phyloP scores from a whole-genome alignment of 352 stramenopile species.

The Phytophthora agathidicida region DNA sequence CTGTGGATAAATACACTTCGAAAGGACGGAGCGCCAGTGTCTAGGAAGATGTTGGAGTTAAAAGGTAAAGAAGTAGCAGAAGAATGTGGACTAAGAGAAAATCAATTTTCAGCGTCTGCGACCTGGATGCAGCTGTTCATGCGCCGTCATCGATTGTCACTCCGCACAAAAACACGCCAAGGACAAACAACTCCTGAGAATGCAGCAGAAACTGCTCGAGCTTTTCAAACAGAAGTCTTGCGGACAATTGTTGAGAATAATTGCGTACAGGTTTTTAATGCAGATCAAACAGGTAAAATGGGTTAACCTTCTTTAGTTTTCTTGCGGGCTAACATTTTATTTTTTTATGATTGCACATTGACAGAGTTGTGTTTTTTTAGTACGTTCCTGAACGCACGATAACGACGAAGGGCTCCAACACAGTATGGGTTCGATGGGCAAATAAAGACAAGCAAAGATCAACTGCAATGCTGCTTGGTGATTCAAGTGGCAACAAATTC shows the following conservation, averaged over 20 bases:
- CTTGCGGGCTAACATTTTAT: not conserved
- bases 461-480: not conserved
- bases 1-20: not conserved
- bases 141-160: conserved; percentile 7
- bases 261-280: conserved; percentile 10
- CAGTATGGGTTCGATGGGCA: conserved; percentile 3
- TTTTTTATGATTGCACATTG: not conserved
- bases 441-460: conserved; percentile 6
- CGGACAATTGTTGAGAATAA: conserved; percentile 11
- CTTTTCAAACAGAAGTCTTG: not conserved
- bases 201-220: not conserved
- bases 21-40: not conserved
- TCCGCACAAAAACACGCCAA: conserved; percentile 8
- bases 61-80: not conserved
- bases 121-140: conserved; percentile 11
- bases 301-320: too few species aligned
- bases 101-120: not conserved
- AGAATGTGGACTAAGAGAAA: not conserved
- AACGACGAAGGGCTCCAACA: not conserved
- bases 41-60: not conserved
- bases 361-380: conserved; percentile 7
- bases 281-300: conserved; percentile 10
- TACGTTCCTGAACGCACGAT: not conserved
- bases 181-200: conserved; percentile 14
- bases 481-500: conserved; percentile 6